Evolutionary conservation across 148 eudicot genomes (phyloP).

Genomic region (Diospyros kaki): DNA sequence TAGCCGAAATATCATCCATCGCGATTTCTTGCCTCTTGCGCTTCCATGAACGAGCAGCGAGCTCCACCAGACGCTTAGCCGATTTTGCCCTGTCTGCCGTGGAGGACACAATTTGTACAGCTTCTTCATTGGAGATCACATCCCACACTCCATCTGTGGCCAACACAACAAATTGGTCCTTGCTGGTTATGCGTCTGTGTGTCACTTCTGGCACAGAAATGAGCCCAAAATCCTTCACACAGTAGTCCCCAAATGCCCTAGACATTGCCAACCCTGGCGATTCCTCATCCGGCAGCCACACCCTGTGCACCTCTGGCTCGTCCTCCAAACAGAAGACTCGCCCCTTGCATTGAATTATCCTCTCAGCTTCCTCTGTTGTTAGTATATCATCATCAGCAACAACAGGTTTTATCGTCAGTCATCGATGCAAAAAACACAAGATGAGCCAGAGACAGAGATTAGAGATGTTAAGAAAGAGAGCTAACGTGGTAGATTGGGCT

Average conservation of each 20-base stretch:
- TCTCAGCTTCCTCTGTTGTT: constrained; percentile 75
- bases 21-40: constrained; percentile 65
- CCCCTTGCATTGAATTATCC: constrained; percentile 75
- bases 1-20: constrained; percentile 73
- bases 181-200: constrained; percentile 54
- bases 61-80: constrained; percentile 54
- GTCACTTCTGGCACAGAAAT: constrained; percentile 90
- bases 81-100: constrained; percentile 48
- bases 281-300: constrained; percentile 78
- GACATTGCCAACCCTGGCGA: constrained; percentile 97
- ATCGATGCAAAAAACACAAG: background rate
- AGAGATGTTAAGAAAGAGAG: constrained; percentile 14
- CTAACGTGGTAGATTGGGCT: constrained; percentile 92
- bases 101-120: constrained; percentile 60
- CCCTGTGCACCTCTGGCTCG: constrained; percentile 85
- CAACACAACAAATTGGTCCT: constrained; percentile 78
- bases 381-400: background rate
- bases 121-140: constrained; percentile 84
- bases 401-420: too few relatives aligned
- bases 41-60: constrained; percentile 62
- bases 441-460: background rate
- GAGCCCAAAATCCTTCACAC: constrained; percentile 81
- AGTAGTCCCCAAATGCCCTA: constrained; percentile 89
- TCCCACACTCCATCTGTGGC: constrained; percentile 99
- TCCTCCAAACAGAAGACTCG: constrained; percentile 70